Percentiles rank a stretch among this genome's conserved stretches.
These are phyloP conservation scores for Aspergillus asperescens DNA, from an alignment of 495 filamentous ascomycete species.

Conservation along the genomic window DNA sequence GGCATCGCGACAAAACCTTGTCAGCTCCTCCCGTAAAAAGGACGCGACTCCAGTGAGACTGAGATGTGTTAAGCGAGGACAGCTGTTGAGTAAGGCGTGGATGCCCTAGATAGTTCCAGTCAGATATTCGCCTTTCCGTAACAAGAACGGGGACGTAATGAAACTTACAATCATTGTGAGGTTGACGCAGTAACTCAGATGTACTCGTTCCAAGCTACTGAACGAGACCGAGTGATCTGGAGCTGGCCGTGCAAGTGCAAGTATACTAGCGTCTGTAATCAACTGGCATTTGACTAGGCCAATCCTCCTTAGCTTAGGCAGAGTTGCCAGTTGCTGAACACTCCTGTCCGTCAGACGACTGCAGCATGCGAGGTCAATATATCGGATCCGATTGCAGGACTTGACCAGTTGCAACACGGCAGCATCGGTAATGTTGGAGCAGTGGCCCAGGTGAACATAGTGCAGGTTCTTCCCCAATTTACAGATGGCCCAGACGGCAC, in stretches of 20 bases:
- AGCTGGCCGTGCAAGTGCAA: constrained; percentile 65
- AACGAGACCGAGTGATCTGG: constrained; percentile 41
- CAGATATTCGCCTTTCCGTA: constrained; percentile 3
- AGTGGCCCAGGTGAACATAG: constrained; percentile 94
- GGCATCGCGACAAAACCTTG: constrained; percentile 77
- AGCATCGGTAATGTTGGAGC: constrained; percentile 79
- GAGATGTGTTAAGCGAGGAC: constrained; percentile 87
- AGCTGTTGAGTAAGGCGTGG: constrained; percentile 79
- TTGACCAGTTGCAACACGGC: constrained; percentile 79
- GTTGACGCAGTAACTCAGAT: constrained; percentile 90
- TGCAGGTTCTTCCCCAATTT: constrained; percentile 92
- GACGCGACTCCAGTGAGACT: constrained; percentile 92
- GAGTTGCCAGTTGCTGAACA: constrained; percentile 73
- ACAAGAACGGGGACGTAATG: constrained; percentile 18
- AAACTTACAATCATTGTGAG: constrained; percentile 69
- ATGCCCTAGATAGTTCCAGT: constrained; percentile 62
- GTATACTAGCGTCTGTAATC: constrained; percentile 86
- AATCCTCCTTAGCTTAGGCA: constrained; percentile 91
- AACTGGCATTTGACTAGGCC: constrained; percentile 88
- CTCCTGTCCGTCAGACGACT: constrained; percentile 80
- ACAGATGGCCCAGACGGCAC: constrained; percentile 78
- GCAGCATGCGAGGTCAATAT: constrained; percentile 97
- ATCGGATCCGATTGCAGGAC: constrained; percentile 86
- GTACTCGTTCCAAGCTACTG: constrained; percentile 79
- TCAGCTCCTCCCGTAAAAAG: constrained; percentile 68